Evolutionary conservation across 2,329 filamentous ascomycete species (phyloP).

Genomic region (Pyricularia sp.): DNA sequence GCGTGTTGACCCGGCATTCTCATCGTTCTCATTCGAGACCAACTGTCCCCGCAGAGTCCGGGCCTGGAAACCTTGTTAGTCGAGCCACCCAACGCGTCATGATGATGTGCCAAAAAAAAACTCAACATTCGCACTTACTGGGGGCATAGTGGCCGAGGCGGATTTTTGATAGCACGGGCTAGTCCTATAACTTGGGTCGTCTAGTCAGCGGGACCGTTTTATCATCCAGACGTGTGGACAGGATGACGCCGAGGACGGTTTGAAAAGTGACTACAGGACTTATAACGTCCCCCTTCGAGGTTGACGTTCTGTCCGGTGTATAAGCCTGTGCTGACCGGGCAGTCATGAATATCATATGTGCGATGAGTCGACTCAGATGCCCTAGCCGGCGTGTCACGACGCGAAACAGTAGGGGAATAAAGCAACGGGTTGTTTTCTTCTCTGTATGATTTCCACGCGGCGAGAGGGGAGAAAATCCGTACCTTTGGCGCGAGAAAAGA

Average conservation of each 20-base stretch:
- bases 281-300: no score
- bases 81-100: not conserved
- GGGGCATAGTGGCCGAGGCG: not conserved
- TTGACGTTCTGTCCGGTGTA: no score
- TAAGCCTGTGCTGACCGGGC: no score
- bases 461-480: not conserved
- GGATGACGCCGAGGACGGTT: no score
- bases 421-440: not conserved
- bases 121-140: not conserved
- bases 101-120: not conserved
- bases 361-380: not conserved
- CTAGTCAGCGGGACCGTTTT: not conserved
- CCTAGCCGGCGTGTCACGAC: not conserved
- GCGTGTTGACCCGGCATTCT: constrained; percentile 73
- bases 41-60: constrained; percentile 65
- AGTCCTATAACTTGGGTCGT: not conserved
- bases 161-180: not conserved
- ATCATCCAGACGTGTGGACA: not conserved
- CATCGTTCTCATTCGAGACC: constrained; percentile 88
- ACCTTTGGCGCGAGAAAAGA: not conserved
- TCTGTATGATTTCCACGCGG: not conserved
- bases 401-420: not conserved
- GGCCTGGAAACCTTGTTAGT: constrained; percentile 18
- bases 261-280: no score
- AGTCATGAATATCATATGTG: not conserved